Percentiles rank a stretch among this genome's conserved stretches.
Conservation (phyloP, 2,329 filamentous ascomycete species). For the Epichloe baconii region DNA sequence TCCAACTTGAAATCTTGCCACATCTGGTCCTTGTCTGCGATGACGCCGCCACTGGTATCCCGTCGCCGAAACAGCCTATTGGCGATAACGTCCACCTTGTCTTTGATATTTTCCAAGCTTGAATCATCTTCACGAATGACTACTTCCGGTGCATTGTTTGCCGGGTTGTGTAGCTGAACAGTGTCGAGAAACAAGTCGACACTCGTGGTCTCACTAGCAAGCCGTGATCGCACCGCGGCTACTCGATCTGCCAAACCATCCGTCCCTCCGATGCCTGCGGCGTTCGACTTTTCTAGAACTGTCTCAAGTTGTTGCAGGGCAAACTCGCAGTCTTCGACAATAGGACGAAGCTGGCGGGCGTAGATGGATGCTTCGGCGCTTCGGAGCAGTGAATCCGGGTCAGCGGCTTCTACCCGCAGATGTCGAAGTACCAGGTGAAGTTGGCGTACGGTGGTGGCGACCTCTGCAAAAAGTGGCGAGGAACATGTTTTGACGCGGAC, state of each 20-base stretch:
- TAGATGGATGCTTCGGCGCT: slow-evolving; percentile 28
- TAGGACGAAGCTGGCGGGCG: slow-evolving; percentile 33
- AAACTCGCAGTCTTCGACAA: slow-evolving; percentile 42
- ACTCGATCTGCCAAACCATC: slow-evolving; percentile 25
- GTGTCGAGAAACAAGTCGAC: slow-evolving; percentile 45
- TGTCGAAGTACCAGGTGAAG: slow-evolving; percentile 45
- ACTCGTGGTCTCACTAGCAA: slow-evolving; percentile 38
- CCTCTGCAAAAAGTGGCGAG: slow-evolving; percentile 35
- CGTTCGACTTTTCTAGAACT: slow-evolving; percentile 35
- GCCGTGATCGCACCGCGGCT: slow-evolving; percentile 29
- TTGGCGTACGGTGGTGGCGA: slow-evolving; percentile 35
- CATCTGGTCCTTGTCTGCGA: slow-evolving; percentile 35
- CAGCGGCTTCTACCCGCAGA: slow-evolving; percentile 43
- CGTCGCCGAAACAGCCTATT: slow-evolving; percentile 33
- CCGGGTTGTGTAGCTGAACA: slow-evolving; percentile 37
- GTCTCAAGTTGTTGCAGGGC: slow-evolving; percentile 41
- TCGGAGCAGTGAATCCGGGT: slow-evolving; percentile 42
- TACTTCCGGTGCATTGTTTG: slow-evolving; percentile 20
- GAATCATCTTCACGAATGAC: slow-evolving; percentile 24
- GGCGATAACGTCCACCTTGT: slow-evolving; percentile 47
- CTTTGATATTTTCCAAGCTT: slow-evolving; percentile 41
- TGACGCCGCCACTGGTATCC: slow-evolving; percentile 21
- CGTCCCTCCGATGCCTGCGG: slow-evolving; percentile 15
- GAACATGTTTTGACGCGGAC: slow-evolving; percentile 33
- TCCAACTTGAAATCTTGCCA: slow-evolving; percentile 48